These are phyloP conservation scores for Crithidia brevicula DNA, from an alignment of 208 protist genomes.

Conservation along the genomic window DNA sequence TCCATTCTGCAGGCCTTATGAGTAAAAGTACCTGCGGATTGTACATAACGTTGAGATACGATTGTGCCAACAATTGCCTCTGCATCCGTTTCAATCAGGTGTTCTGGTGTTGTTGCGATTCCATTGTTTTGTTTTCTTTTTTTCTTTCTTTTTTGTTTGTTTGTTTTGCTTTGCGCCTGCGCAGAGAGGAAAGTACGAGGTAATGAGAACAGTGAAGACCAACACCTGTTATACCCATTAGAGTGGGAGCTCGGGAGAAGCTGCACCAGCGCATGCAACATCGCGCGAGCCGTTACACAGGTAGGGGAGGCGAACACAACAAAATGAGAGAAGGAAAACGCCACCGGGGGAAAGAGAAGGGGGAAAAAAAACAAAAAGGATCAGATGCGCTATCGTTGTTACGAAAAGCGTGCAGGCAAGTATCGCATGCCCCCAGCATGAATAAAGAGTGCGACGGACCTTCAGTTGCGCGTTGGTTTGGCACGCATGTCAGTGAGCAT, in stretches of 20 bases:
- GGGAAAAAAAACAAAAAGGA: constrained; percentile 16
- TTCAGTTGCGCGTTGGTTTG: constrained; percentile 13
- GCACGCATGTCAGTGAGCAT: constrained; percentile 17
- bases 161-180: too few species aligned
- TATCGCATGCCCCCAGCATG: not conserved
- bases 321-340: not conserved
- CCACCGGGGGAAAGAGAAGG: too few species aligned
- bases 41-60: not conserved
- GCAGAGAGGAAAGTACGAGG: too few species aligned
- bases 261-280: too few species aligned
- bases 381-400: not conserved
- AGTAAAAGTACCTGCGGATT: too few species aligned
- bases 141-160: not conserved
- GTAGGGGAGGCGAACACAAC: too few species aligned
- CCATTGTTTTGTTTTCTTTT: not conserved
- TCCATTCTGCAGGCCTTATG: too few species aligned
- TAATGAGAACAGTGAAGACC: too few species aligned
- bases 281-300: too few species aligned
- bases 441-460: not conserved
- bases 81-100: not conserved
- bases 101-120: not conserved
- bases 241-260: too few species aligned
- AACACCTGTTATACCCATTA: too few species aligned
- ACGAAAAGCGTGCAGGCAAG: not conserved
- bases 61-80: not conserved